These are phyloP conservation scores for Xylaria sp. DNA, from an alignment of 2,329 filamentous ascomycete genomes.

Conservation along the genomic window DNA sequence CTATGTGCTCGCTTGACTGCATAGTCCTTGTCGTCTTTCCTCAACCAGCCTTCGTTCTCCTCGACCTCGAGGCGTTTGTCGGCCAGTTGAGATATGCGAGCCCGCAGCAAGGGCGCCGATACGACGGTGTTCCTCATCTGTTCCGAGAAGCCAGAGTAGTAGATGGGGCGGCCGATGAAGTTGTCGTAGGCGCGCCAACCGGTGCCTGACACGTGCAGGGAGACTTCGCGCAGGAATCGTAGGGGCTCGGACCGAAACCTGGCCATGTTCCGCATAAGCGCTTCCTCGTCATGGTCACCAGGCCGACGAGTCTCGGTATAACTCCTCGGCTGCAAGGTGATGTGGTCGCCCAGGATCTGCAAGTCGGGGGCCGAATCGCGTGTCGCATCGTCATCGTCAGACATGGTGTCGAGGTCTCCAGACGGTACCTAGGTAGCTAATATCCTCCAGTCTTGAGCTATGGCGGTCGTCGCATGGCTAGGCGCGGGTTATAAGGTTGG, in stretches of 20 bases:
- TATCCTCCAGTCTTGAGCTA: constrained; percentile 14
- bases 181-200: constrained; percentile 96
- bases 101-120: constrained; percentile 74
- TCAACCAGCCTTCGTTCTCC: constrained; percentile 73
- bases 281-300: constrained; percentile 68
- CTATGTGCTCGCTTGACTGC: constrained; percentile 58
- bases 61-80: constrained; percentile 76
- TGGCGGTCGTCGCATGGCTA: constrained; percentile 22
- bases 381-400: constrained; percentile 47
- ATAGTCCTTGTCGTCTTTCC: constrained; percentile 60
- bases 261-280: constrained; percentile 80
- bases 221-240: constrained; percentile 90
- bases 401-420: constrained; percentile 42
- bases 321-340: constrained; percentile 76
- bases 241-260: constrained; percentile 77
- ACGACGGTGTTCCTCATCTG: constrained; percentile 83
- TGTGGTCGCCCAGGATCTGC: constrained; percentile 74
- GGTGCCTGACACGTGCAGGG: constrained; percentile 87
- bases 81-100: constrained; percentile 77
- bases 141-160: constrained; percentile 90
- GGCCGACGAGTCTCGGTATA: constrained; percentile 60
- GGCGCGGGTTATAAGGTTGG: neutral
- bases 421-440: neutral
- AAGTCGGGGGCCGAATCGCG: constrained; percentile 72
- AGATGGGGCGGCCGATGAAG: constrained; percentile 88